Percentiles rank a stretch among this genome's conserved stretches.
These are phyloP conservation scores for Phytophthora syringae DNA, from an alignment of 352 stramenopile species.

Conservation along the genomic window DNA sequence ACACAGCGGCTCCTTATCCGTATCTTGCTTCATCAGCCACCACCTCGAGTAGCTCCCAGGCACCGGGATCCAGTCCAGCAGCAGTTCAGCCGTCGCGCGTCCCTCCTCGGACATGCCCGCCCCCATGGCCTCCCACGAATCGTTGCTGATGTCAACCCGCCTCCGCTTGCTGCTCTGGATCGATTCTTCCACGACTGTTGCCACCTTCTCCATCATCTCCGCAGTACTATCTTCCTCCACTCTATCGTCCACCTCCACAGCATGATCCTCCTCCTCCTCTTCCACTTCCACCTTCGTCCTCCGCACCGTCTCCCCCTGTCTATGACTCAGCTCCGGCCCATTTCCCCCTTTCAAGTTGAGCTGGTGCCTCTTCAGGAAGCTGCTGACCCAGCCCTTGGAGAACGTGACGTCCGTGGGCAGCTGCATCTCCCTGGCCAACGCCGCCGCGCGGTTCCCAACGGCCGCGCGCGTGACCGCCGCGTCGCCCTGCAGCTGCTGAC, in stretches of 20 bases:
- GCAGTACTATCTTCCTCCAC: conserved; percentile 3
- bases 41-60: conserved; percentile 51
- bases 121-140: conserved; percentile 10
- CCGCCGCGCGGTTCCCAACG: conserved; percentile 46
- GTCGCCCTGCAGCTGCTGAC: conserved; percentile 34
- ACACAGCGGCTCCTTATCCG: conserved; percentile 40
- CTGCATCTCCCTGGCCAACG: conserved; percentile 47
- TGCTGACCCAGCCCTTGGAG: conserved; percentile 69
- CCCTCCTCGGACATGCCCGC: conserved; percentile 15
- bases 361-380: conserved; percentile 65
- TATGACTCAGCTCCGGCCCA: background rate
- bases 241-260: background rate
- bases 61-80: conserved; percentile 46
- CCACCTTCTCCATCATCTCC: background rate
- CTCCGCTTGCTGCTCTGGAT: conserved; percentile 14
- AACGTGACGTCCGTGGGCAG: conserved; percentile 49
- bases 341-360: conserved; percentile 39
- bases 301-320: conserved; percentile 3
- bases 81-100: conserved; percentile 23
- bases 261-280: background rate
- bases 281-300: conserved; percentile 2
- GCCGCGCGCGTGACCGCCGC: conserved; percentile 33
- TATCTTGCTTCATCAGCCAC: conserved; percentile 28
- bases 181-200: conserved; percentile 1
- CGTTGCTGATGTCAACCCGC: background rate